Evolutionary conservation across 345 rosid species (phyloP), one percentile per base, ranked within the genome.

Genomic region (Citrus sp.): DNA sequence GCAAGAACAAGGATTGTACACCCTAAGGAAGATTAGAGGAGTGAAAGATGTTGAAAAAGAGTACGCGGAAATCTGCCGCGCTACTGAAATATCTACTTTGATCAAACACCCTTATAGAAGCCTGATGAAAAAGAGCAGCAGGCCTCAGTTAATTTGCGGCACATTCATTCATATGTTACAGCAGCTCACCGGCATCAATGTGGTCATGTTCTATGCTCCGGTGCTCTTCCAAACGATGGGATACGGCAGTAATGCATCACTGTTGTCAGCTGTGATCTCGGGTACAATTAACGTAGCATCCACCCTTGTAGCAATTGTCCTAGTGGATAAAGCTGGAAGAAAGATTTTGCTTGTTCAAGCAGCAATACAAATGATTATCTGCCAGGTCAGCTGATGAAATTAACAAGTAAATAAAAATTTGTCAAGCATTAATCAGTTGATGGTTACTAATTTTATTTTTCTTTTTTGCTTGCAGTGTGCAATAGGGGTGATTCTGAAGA

Each of bases 111-210:
- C 94, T 22, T 89, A 79, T 37, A 82, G 68, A 79, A 83, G 81
- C 30, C 82, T 91, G 19, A 59, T 75, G 71, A 89, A 84, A 9
- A 60, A 74, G 2, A 74, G 62, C 1, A 88, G 81, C 60, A 79
- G 84, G 76, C 93, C 97, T 9, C 94, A 87, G 13, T 79, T 90
- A 63, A 9, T 86, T 2, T 88, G 87, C 4, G 93, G 89, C 40
- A 88, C 82, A 3, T 8, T 87, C 27, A 79, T 89, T 67, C 94
- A 89, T 37, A 49, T 89, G 66, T 90, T 90, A 76, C 97, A 90
- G 83, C 94, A 92, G 82, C 86, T 92, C n/a, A 87, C 97, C 0
- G 97, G 97, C 40, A 88, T 90, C 70, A 89, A 84, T 35, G 87
- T 84, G 8, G 78, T 89, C 67, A 82, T 85, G 88, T 85, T 86